phyloP scores from a whole-genome alignment of 2,329 filamentous ascomycete genomes.

The Thelonectria blattea region DNA sequence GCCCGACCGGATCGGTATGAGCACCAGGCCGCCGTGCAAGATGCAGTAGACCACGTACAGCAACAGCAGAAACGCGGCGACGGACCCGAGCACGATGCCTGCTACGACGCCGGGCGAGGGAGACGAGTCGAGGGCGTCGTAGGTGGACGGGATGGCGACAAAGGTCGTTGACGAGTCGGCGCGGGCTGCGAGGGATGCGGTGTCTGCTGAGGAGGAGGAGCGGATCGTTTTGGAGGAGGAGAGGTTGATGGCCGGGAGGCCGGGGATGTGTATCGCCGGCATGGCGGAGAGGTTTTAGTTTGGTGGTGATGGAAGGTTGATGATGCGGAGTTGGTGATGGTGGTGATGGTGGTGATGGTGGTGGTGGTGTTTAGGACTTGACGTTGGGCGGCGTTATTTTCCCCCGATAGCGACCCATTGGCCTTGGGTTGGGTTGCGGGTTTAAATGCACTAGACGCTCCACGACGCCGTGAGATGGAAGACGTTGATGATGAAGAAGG shows the following conservation, averaged over 20 bases:
- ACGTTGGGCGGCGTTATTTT: too few relatives aligned
- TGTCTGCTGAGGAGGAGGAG: background rate
- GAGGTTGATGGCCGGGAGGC: slow-evolving; percentile 4
- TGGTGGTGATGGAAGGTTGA: too few relatives aligned
- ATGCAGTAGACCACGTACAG: slow-evolving; percentile 58
- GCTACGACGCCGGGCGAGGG: slow-evolving; percentile 51
- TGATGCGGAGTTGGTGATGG: too few relatives aligned
- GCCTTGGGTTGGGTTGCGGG: too few relatives aligned
- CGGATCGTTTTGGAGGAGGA: background rate
- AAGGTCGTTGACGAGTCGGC: slow-evolving; percentile 33
- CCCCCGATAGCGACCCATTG: too few relatives aligned
- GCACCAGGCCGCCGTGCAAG: slow-evolving; percentile 51
- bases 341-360: too few relatives aligned
- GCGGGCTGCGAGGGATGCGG: slow-evolving; percentile 27
- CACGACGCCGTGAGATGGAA: too few relatives aligned
- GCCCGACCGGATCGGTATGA: slow-evolving; percentile 27
- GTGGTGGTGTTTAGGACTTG: too few relatives aligned
- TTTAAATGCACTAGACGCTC: too few relatives aligned
- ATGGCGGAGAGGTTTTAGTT: slow-evolving; percentile 10
- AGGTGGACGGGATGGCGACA: slow-evolving; percentile 44
- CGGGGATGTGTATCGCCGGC: slow-evolving; percentile 17
- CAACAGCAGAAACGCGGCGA: slow-evolving; percentile 58
- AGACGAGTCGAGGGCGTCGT: slow-evolving; percentile 45
- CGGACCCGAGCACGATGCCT: slow-evolving; percentile 53
- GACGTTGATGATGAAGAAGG: too few relatives aligned